Base-by-base conservation (phyloP, 2,329 filamentous ascomycete genomes). In the Talaromyces sp. region DNA sequence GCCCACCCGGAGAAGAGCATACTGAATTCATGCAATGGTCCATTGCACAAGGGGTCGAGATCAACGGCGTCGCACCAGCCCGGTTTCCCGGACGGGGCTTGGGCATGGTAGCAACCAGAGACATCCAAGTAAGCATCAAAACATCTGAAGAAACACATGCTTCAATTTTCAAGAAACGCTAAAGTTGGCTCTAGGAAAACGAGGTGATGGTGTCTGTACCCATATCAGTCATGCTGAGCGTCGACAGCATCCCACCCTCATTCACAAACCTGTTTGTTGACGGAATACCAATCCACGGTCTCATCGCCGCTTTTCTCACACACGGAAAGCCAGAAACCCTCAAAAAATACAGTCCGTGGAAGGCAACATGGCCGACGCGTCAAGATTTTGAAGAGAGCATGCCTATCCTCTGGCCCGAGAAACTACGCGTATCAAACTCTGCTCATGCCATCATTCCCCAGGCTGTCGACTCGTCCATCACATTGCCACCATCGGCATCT, bases 1-100 rank as follows among this genome's bases (percentile, higher is more conserved):
- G 33, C 27, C 23, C 47, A 62, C 70, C 76, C 12, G 76, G 76
- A 14, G 64, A 73, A 57, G 63, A 73, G 28, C 76, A 78, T 64
- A 76, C 83, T 30, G 76, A 79, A 8, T 89, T 96, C 63, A 80
- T 88, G 2, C 69, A 81, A 63, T 96, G 92, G 90, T 88, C 89
- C 1, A 72, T 80, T 51, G 75, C 77, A 1, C 82, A 86, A 61
- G 90, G 89, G 14, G 83, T 96, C 31, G 75, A 82, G 40, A 83
- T 92, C 66, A 82, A 88, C 68, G 87, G 87, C 31, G 85, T 96
- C 55, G 79, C 80, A 2, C 87, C 91, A 5, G 82, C 86, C 47
- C 80, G 79, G 44, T 87, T 96, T 16, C 84, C 87, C 5, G 89
- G 87, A 1, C 83, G 89, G 60, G 92, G 92, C 31, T 83, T 95